Conservation (phyloP, 2,329 filamentous ascomycete genomes). For the Pyrenophora seminiperda region DNA sequence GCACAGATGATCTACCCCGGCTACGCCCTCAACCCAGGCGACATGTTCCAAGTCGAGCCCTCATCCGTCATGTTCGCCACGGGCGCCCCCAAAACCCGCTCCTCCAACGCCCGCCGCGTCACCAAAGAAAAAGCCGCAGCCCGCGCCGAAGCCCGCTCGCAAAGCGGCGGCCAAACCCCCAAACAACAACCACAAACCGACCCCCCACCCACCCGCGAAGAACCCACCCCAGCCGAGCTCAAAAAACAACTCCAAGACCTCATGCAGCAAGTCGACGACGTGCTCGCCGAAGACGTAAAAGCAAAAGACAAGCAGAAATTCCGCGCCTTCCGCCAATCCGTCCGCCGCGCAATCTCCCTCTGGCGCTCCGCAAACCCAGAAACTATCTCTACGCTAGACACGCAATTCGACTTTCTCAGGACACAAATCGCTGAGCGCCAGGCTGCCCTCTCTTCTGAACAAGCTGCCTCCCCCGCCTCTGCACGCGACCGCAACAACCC, state of each 20-base stretch:
- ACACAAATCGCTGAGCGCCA: conserved; percentile 28
- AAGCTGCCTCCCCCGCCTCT: conserved; percentile 1
- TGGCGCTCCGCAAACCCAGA: conserved; percentile 51
- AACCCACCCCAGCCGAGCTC: conserved; percentile 38
- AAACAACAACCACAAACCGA: conserved; percentile 13
- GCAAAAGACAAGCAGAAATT: conserved; percentile 77
- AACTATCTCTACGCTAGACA: conserved; percentile 53
- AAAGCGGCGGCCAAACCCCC: conserved; percentile 24
- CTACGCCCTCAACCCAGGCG: conserved; percentile 93
- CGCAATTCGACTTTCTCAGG: conserved; percentile 55
- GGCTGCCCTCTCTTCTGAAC: conserved; percentile 4
- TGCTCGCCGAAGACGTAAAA: conserved; percentile 63
- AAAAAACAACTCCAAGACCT: conserved; percentile 44
- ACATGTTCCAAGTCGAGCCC: conserved; percentile 95
- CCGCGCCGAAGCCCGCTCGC: conserved; percentile 34
- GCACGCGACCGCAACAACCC: neutral
- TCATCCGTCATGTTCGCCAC: conserved; percentile 89
- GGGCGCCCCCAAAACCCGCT: conserved; percentile 67
- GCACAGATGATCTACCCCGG: conserved; percentile 89
- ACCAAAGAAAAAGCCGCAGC: conserved; percentile 39
- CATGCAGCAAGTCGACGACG: conserved; percentile 61
- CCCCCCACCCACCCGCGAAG: conserved; percentile 21
- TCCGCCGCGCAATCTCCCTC: conserved; percentile 67
- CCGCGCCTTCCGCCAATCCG: conserved; percentile 70
- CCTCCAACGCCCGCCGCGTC: conserved; percentile 35